Percentiles rank a stretch among this genome's conserved stretches.
These are phyloP conservation scores for Rutstroemia sp. DNA, from an alignment of 2,329 filamentous ascomycete species.

Conservation along the genomic window DNA sequence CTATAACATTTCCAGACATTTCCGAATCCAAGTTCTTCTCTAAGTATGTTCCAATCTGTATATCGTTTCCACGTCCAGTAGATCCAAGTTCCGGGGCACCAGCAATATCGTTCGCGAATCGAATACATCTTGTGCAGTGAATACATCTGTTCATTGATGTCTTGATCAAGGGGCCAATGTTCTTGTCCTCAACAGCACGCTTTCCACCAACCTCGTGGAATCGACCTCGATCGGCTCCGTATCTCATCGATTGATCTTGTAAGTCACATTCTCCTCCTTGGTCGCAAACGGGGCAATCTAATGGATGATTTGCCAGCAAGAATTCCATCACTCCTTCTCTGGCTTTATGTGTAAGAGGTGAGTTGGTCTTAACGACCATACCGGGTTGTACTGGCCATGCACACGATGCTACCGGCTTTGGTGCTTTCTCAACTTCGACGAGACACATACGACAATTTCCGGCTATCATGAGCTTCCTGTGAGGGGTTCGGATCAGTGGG, in stretches of 20 bases:
- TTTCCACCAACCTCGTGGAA: slow-evolving; percentile 96
- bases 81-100: slow-evolving; percentile 94
- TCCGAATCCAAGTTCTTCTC: slow-evolving; percentile 92
- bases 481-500: slow-evolving; percentile 19
- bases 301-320: slow-evolving; percentile 87
- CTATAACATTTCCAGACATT: slow-evolving; percentile 94
- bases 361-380: slow-evolving; percentile 99
- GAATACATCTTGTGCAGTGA: slow-evolving; percentile 95
- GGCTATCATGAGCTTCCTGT: slow-evolving; percentile 93
- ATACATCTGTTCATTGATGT: slow-evolving; percentile 99
- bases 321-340: slow-evolving; percentile 99
- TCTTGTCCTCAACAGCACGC: slow-evolving; percentile 98
- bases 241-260: slow-evolving; percentile 98
- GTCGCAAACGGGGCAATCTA: slow-evolving; percentile 96
- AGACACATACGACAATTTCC: slow-evolving; percentile 99
- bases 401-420: slow-evolving; percentile 96
- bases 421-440: slow-evolving; percentile 92
- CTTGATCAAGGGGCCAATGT: slow-evolving; percentile 96
- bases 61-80: slow-evolving; percentile 88
- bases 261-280: slow-evolving; percentile 98
- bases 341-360: slow-evolving; percentile 91
- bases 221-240: slow-evolving; percentile 88
- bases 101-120: slow-evolving; percentile 95
- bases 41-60: slow-evolving; percentile 97
- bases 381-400: slow-evolving; percentile 98